phyloP scores from a whole-genome alignment of 2,329 filamentous ascomycete species.

The Paraconiothyrium sp. region DNA sequence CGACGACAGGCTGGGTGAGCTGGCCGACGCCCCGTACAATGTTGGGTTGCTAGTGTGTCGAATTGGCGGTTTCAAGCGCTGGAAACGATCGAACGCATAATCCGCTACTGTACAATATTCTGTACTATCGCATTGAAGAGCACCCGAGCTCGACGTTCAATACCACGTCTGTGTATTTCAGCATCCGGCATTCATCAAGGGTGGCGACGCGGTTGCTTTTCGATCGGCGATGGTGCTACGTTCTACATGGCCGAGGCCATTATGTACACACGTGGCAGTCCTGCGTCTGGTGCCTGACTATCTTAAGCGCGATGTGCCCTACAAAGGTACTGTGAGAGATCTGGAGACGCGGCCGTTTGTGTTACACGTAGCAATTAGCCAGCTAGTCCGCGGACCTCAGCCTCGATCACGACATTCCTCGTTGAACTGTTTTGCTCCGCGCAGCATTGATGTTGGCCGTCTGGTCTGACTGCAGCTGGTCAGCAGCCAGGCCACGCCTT shows the following conservation, averaged over 20 bases:
- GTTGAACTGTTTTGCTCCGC: background rate
- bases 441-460: background rate
- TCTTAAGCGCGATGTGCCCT: background rate
- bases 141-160: background rate
- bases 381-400: background rate
- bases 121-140: constrained; percentile 3
- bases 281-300: background rate
- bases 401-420: no score
- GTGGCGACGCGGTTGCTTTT: background rate
- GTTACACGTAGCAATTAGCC: background rate
- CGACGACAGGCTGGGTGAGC: background rate
- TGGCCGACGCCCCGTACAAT: background rate
- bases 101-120: constrained; percentile 1
- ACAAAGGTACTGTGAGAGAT: background rate
- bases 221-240: background rate
- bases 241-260: background rate
- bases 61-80: background rate
- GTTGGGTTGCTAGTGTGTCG: background rate
- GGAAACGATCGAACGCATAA: background rate
- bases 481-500: background rate
- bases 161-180: background rate
- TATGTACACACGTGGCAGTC: background rate
- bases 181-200: background rate
- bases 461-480: background rate
- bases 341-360: background rate